Base-by-base conservation (phyloP, 2,329 filamentous ascomycete species). In the Penicillium nordicum region DNA sequence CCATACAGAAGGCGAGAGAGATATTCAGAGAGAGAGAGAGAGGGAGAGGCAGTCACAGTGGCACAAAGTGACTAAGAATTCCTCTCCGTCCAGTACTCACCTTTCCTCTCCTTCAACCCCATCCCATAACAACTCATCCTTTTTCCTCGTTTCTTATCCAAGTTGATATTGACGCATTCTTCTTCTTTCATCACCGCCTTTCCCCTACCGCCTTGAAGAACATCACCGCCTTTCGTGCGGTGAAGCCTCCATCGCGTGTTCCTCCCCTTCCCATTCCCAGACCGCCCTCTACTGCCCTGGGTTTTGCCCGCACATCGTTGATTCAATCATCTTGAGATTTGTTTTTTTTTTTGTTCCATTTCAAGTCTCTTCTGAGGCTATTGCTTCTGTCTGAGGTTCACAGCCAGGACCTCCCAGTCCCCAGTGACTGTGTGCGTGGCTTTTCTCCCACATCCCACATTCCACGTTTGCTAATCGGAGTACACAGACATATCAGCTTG, bases 161-260 rank as follows among this genome's bases (percentile, higher is more conserved):
- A 41, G 25, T 46, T 57, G 48, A 41, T 53, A 45, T 32, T 52
- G 49, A 51, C 40, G 12, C 9, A 44, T 36, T 25, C 30, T 46
- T 44, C 12, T 51, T 50, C 29, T 36, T 29, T 34, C 49, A 62
- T 64, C 63, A 64, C 63, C 63, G 62, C 63, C 63, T 65, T 62
- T 64, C 48, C 45, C 55, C 66, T 63, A 52, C 50, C 50, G 40
- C 41, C 48, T 38, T 55, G 47, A 32, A 41, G 32, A 52, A 52
- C 63, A 72, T 72, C 70, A 72, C 70, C 70, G 70, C 70, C 70
- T 72, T 71, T 65, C 61, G 65, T 73, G 70, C 70, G 70, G 70
- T 73, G 70, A 73, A 70, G 68, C 60, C 50, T 52, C 58, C 62
- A 63, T 69, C 63, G 52, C 61, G 57, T 55, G 50, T 59, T 57